Percentiles rank a stretch among this genome's conserved stretches.
Evolutionary conservation across 768 basidiomycete species (phyloP).

Genomic region (Lyophyllum atratum): DNA sequence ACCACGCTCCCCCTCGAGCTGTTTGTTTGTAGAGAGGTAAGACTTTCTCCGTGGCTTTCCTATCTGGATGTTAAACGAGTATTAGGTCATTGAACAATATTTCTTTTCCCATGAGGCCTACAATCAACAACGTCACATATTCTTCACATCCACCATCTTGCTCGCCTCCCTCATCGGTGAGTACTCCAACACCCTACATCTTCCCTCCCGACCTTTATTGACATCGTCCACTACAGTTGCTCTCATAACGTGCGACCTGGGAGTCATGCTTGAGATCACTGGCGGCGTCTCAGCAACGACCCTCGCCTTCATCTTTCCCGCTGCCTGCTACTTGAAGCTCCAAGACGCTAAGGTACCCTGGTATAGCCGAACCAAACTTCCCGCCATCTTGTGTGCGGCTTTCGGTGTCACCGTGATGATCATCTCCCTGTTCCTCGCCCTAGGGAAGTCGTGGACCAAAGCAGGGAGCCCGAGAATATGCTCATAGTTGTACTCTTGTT

Average conservation of each 20-base stretch:
- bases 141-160: conserved; percentile 87
- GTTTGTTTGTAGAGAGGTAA: conserved; percentile 95
- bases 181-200: conserved; percentile 22
- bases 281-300: conserved; percentile 95
- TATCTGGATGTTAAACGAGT: neutral
- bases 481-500: conserved; percentile 33
- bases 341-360: conserved; percentile 56
- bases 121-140: conserved; percentile 79
- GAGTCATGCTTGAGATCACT: conserved; percentile 97
- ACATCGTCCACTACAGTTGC: conserved; percentile 58
- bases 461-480: conserved; percentile 77
- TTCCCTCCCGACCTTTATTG: neutral
- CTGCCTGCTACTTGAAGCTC: conserved; percentile 84
- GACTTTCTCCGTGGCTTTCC: neutral
- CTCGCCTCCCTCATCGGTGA: conserved; percentile 80
- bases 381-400: conserved; percentile 66
- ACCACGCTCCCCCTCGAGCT: conserved; percentile 94
- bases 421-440: conserved; percentile 74
- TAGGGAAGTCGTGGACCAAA: conserved; percentile 76
- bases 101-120: conserved; percentile 91
- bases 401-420: conserved; percentile 82
- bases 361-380: conserved; percentile 72
- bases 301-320: conserved; percentile 91
- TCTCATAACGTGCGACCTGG: conserved; percentile 92
- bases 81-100: conserved; percentile 89